Evolutionary conservation across 805 yeast species (phyloP).

Genomic region (Metschnikowia amazonensis): DNA sequence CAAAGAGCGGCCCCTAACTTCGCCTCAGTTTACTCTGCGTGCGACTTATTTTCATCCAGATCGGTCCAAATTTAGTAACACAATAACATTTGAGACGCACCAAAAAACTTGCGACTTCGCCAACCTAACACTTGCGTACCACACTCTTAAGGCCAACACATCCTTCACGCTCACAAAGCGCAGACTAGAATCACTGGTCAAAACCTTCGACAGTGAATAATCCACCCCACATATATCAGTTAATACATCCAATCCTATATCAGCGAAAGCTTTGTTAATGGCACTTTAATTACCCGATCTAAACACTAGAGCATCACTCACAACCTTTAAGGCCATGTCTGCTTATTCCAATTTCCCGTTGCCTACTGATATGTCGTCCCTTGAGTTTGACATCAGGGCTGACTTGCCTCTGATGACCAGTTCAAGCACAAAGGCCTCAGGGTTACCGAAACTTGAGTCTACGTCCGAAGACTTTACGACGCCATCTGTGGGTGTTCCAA

Average conservation of each 20-base stretch:
- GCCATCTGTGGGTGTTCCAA: slow-evolving; percentile 55
- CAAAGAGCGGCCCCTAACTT: neutral
- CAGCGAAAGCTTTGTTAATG: neutral
- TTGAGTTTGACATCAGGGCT: neutral
- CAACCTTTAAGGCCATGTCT: neutral
- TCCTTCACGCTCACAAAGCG: neutral
- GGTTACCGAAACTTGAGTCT: slow-evolving; percentile 15
- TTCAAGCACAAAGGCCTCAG: slow-evolving; percentile 3
- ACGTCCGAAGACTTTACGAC: slow-evolving; percentile 32
- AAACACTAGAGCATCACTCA: neutral
- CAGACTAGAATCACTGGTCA: neutral
- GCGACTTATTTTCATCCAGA: neutral
- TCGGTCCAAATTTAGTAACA: slow-evolving; percentile 1
- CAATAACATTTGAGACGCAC: slow-evolving; percentile 5
- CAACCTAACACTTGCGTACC: neutral
- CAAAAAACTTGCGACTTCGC: slow-evolving; percentile 1
- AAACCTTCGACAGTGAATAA: neutral
- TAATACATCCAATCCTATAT: neutral
- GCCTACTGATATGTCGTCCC: neutral
- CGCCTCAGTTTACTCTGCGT: neutral
- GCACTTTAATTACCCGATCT: neutral
- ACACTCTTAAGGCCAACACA: neutral
- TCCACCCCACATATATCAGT: too few species aligned
- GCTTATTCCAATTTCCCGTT: neutral
- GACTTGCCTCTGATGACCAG: slow-evolving; percentile 5